Conservation (phyloP, 2,329 filamentous ascomycete species). For the Plectosphaerella cucumerina region DNA sequence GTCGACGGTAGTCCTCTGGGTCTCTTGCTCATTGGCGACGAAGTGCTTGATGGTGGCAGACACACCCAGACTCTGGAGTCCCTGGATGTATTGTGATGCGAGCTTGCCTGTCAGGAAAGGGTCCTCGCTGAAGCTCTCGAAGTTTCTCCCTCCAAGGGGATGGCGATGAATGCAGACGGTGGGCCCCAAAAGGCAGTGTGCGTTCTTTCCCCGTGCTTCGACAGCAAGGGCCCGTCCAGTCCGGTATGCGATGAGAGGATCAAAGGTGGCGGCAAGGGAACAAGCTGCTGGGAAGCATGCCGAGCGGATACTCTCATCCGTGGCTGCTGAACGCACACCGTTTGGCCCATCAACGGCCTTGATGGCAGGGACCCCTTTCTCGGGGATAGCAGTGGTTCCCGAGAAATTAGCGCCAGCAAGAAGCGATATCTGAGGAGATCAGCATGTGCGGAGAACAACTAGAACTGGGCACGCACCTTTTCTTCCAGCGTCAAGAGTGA, state of each 20-base stretch:
- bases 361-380: slow-evolving; percentile 8
- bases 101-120: slow-evolving; percentile 36
- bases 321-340: slow-evolving; percentile 11
- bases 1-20: slow-evolving; percentile 21
- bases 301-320: slow-evolving; percentile 9
- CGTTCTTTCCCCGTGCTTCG: slow-evolving; percentile 52
- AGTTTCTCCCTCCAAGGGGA: slow-evolving; percentile 21
- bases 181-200: slow-evolving; percentile 54
- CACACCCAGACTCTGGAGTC: slow-evolving; percentile 18
- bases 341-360: slow-evolving; percentile 11
- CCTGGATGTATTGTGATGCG: slow-evolving; percentile 33
- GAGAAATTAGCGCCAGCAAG: slow-evolving; percentile 11
- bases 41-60: slow-evolving; percentile 9
- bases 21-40: slow-evolving; percentile 31
- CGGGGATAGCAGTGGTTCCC: slow-evolving; percentile 6
- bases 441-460: no score
- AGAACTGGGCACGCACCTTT: no score
- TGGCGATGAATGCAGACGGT: slow-evolving; percentile 34
- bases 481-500: no score
- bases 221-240: slow-evolving; percentile 54
- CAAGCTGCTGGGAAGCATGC: slow-evolving; percentile 20
- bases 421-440: slow-evolving; percentile 5
- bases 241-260: slow-evolving; percentile 49
- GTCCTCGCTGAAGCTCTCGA: slow-evolving; percentile 27
- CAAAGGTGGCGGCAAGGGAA: slow-evolving; percentile 57